Conservation (phyloP, 208 protist genomes). For the Acanthamoeba culbertsoni region DNA sequence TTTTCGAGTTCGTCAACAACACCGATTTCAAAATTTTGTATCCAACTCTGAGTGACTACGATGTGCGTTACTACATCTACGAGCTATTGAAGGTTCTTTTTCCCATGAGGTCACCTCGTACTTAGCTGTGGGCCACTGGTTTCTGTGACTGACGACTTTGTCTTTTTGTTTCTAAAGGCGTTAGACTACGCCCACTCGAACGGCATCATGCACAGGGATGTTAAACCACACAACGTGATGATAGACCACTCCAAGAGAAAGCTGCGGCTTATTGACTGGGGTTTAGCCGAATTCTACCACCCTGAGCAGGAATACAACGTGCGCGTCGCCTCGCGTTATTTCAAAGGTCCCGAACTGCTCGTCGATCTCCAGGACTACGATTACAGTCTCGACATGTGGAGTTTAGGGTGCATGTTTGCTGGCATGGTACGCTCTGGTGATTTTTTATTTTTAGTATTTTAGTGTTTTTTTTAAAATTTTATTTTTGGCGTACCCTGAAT, state of each 20-base stretch:
- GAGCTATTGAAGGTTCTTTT: conserved; percentile 89
- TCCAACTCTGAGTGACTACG: conserved; percentile 94
- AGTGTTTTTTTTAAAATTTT: no score
- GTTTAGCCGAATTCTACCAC: conserved; percentile 99
- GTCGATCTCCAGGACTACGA: conserved; percentile 97
- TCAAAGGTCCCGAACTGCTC: conserved; percentile 97
- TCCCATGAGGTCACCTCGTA: neutral
- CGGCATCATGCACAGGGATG: conserved; percentile 95
- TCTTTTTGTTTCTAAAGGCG: conserved; percentile 65
- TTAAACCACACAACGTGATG: conserved; percentile 99
- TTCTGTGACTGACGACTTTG: neutral
- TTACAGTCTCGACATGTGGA: conserved; percentile 99
- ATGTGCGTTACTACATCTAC: conserved; percentile 98
- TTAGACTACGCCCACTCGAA: conserved; percentile 96
- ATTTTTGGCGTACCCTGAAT: no score
- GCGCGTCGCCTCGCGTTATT: conserved; percentile 98
- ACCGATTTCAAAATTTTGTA: conserved; percentile 95
- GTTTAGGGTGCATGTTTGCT: conserved; percentile 98
- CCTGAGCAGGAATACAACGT: conserved; percentile 97
- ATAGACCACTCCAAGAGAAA: conserved; percentile 96
- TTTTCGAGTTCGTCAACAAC: conserved; percentile 99
- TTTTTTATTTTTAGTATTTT: no score
- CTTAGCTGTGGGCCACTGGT: neutral
- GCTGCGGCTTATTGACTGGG: conserved; percentile 97
- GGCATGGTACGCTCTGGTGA: conserved; percentile 92